Base-by-base conservation (phyloP, 257 asterid species). In the Solanum piurae region DNA sequence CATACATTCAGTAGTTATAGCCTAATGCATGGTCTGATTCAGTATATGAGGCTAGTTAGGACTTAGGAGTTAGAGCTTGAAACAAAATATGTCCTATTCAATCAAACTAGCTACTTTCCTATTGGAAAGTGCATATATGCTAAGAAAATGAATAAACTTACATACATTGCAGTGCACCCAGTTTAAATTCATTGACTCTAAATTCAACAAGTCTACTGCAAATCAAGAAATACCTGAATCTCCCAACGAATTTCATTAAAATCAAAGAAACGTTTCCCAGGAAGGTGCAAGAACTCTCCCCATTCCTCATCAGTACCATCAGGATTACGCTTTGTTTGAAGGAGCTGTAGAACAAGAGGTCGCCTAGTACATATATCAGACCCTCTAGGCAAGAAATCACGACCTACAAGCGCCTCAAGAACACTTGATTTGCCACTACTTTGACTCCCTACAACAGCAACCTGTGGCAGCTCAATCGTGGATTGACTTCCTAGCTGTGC, bases 351-450 rank as follows among this genome's bases (percentile, higher is more conserved):
- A 90, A 92, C 94, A 55, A 95, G 98, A 23, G 98, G 99, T 23
- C 98, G 93, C 55, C 98, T 94, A 44, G 99, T 97, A 93, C 99
- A 97, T 66, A 95, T 97, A 69, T 95, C 98, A 64, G 84, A 91
- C 20, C 98, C 98, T 55, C 99, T 96, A 1, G 99, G 99, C 90
- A 97, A 92, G 89, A 97, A 97, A 91, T 97, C 99, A 5, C 99
- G 98, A 11, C 99, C 99, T 13, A 97, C 99, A 14, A 97, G 93
- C 86, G 99, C 95, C 92, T 97, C 99, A 93, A 97, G 90, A 60
- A 97, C 99, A 71, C 99, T 97, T 7, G 99, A 97, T 93, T 97
- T 97, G 2, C 99, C 99, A 80, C 99, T 97, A 92, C 99, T 97
- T 93, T 97, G 99, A 89, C 99, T 95, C 12, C 99, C 99, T 18